Evolutionary conservation across 139 green algal genomes (phyloP).

Genomic region (Volvox africanus): DNA sequence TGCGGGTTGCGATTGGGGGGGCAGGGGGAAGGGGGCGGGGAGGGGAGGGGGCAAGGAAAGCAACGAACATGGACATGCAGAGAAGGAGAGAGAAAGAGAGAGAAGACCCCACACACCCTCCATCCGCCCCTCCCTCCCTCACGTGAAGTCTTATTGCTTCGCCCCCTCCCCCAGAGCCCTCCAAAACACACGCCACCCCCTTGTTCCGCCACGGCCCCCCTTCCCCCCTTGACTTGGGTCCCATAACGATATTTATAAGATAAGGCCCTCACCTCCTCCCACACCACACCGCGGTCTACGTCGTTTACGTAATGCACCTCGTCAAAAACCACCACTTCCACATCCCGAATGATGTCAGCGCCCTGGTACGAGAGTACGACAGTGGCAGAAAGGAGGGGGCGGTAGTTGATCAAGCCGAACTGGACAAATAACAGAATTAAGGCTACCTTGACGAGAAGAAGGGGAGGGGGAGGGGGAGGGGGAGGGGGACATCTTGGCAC

Average conservation of each 20-base stretch:
- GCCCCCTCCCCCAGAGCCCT: too few relatives aligned
- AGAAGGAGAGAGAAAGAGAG: too few relatives aligned
- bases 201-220: neutral
- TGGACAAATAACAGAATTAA: too few relatives aligned
- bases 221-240: neutral
- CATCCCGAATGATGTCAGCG: conserved; percentile 92
- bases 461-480: too few relatives aligned
- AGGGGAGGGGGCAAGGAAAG: neutral
- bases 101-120: too few relatives aligned
- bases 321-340: conserved; percentile 98
- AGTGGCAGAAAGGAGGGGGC: neutral
- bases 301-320: conserved; percentile 99
- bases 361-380: conserved; percentile 59
- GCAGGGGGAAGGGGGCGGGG: neutral
- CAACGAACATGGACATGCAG: neutral
- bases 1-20: neutral
- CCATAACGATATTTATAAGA: too few relatives aligned
- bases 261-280: conserved; percentile 84
- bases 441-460: too few relatives aligned
- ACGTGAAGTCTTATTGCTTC: too few relatives aligned
- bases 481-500: too few relatives aligned
- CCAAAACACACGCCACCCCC: too few relatives aligned
- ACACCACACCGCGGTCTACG: conserved; percentile 89
- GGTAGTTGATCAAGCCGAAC: too few relatives aligned
- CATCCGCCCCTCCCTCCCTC: too few relatives aligned